Percentiles rank a stretch among this genome's conserved stretches.
phyloP scores from a whole-genome alignment of 2,329 filamentous ascomycete species.

The Neocucurbitaria cava region DNA sequence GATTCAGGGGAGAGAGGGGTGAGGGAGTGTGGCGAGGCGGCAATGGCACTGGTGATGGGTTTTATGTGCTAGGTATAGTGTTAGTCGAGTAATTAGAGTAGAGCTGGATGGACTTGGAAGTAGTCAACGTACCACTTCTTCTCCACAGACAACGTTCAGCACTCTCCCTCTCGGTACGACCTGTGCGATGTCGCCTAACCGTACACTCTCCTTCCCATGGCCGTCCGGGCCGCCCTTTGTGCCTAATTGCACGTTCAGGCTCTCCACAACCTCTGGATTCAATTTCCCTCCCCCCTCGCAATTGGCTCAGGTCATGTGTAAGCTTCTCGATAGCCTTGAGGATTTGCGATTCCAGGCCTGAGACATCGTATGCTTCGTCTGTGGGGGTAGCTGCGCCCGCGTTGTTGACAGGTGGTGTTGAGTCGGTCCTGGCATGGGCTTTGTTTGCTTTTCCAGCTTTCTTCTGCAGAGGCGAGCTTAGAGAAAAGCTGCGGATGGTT shows the following conservation, averaged over 20 bases:
- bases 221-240: slow-evolving; percentile 29
- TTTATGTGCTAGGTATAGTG: slow-evolving; percentile 58
- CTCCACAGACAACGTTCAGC: slow-evolving; percentile 68
- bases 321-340: slow-evolving; percentile 62
- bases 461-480: slow-evolving; percentile 53
- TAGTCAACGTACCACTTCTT: slow-evolving; percentile 63
- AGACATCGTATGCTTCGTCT: slow-evolving; percentile 68
- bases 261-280: slow-evolving; percentile 68
- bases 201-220: slow-evolving; percentile 58
- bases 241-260: slow-evolving; percentile 65
- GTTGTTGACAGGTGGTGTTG: slow-evolving; percentile 37
- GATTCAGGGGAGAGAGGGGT: slow-evolving; percentile 59
- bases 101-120: neutral
- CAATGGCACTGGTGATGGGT: slow-evolving; percentile 61
- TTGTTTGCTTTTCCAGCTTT: slow-evolving; percentile 62
- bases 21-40: slow-evolving; percentile 58
- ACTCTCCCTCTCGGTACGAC: slow-evolving; percentile 70
- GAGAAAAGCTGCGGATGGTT: slow-evolving; percentile 50
- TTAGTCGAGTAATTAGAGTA: slow-evolving; percentile 1
- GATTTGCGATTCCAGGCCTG: slow-evolving; percentile 63
- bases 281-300: slow-evolving; percentile 68
- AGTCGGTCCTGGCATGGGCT: slow-evolving; percentile 44
- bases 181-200: slow-evolving; percentile 69
- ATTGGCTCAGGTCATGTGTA: slow-evolving; percentile 67
- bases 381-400: slow-evolving; percentile 39